Evolutionary conservation across 257 asterid species (phyloP).

Genomic region (Fraxinus anomala): DNA sequence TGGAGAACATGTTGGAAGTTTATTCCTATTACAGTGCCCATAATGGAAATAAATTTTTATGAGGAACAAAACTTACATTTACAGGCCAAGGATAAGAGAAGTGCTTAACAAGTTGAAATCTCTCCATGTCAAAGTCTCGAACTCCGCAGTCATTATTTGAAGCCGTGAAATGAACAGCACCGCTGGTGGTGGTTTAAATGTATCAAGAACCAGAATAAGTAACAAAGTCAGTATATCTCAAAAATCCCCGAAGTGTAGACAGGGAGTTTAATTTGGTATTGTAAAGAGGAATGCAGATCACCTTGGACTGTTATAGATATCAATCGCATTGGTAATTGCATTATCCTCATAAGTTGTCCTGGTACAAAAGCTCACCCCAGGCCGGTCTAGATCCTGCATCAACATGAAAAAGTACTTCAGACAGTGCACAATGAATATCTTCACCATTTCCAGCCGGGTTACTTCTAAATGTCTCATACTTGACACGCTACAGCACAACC

Average conservation of each 20-base stretch:
- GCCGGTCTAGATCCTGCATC: constrained; percentile 62
- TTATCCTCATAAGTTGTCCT: constrained; percentile 73
- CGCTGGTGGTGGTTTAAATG: constrained; percentile 39
- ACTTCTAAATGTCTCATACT: not conserved
- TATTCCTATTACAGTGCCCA: not conserved
- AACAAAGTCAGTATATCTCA: not conserved
- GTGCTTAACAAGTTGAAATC: constrained; percentile 57
- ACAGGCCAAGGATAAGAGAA: constrained; percentile 61
- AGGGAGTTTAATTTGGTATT: not conserved
- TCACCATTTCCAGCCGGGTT: not conserved
- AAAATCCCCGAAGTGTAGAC: constrained; percentile 11
- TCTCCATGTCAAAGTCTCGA: constrained; percentile 57
- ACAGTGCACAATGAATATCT: not conserved
- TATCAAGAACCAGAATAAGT: constrained; percentile 27
- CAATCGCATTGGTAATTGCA: constrained; percentile 63
- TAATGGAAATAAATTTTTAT: not conserved
- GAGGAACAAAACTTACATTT: constrained; percentile 45
- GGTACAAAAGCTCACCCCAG: constrained; percentile 63
- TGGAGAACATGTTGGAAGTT: not conserved
- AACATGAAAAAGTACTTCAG: constrained; percentile 19
- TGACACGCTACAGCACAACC: not conserved
- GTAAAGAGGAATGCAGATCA: constrained; percentile 26
- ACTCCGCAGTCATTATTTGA: constrained; percentile 64
- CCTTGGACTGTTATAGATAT: constrained; percentile 60
- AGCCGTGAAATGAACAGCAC: constrained; percentile 61